Base-by-base conservation (phyloP, 768 basidiomycete species). In the Tubosaeta brunneosetosa region DNA sequence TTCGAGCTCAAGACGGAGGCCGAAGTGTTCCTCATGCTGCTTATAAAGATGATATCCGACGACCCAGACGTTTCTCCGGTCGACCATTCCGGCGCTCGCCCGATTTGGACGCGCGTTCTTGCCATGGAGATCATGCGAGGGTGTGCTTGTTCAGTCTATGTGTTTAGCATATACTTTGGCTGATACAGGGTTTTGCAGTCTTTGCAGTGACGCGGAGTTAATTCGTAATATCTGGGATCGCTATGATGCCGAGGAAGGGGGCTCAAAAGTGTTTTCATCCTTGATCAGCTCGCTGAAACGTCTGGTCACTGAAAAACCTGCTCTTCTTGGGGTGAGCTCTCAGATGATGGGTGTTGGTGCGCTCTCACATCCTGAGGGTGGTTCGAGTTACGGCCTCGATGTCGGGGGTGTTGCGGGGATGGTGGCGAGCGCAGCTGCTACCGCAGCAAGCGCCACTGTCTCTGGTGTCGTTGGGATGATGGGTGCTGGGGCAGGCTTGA, bases 71-170 rank as follows among this genome's bases (percentile, higher is more conserved):
- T 66, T 12, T 61, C 33, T 56, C 33, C 48, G 43, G 26, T 51
- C 22, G 63, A 74, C 53, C 61, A 61, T 71, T 49, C 48, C 27
- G 54, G 60, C 8, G 49, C 63, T 49, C 78, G 83, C 27, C 89
- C 92, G 1, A 67, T 76, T 29, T 98, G 94, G 94, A 88, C 92
- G 76, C 77, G 93, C 14, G 91, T 95, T 0, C 76, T 98, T 9
- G 85, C 91, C 2, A 85, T 95, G 84, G 94, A 98, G 66, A 87
- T 94, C 42, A 84, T 95, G 73, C 76, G 94, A 66, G 94, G 92
- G 85, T 88, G 61, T 34, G 69, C 57, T 34, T 17, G 11, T 26
- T 38, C 10, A 29, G 16, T 32, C 46, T 26, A 4, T 6, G 32
- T 6, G 13, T 51, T 2, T 32, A 7, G 2, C 36, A 17, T 32